Evolutionary conservation across 345 rosid species (phyloP).

Genomic region (Moringa oleifera): DNA sequence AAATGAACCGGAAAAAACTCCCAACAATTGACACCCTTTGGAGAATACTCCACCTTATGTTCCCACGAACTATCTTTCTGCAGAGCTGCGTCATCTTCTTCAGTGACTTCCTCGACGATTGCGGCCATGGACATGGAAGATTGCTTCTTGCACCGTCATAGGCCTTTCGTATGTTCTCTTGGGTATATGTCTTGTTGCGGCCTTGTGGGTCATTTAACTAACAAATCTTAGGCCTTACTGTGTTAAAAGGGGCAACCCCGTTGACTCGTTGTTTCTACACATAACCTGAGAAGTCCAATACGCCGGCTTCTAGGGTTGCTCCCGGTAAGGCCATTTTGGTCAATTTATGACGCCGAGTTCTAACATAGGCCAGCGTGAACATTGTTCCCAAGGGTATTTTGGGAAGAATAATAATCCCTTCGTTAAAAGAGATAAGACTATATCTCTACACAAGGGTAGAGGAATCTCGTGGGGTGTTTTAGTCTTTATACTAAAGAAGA

Average conservation of each 20-base stretch:
- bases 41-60: conserved; percentile 48
- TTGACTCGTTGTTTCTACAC: conserved; percentile 35
- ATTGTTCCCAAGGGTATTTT: too few relatives aligned
- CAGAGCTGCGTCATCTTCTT: conserved; percentile 50
- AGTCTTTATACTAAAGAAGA: too few relatives aligned
- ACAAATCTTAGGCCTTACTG: conserved; percentile 3
- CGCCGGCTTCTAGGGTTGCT: too few relatives aligned
- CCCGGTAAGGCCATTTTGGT: too few relatives aligned
- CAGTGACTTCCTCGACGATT: conserved; percentile 29
- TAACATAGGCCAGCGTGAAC: too few relatives aligned
- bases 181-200: conserved; percentile 1
- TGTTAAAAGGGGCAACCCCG: conserved; percentile 14
- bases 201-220: conserved; percentile 10
- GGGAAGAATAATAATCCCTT: too few relatives aligned
- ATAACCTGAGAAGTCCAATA: conserved; percentile 14
- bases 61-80: conserved; percentile 45
- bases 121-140: conserved; percentile 34
- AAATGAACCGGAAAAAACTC: conserved; percentile 55
- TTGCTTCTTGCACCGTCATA: conserved; percentile 8
- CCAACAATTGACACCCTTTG: conserved; percentile 56
- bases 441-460: too few relatives aligned
- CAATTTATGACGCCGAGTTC: too few relatives aligned
- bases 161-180: conserved; percentile 9
- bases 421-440: too few relatives aligned
- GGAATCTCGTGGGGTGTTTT: too few relatives aligned